Base-by-base conservation (phyloP, 768 basidiomycete genomes). In the Trametes punicea region DNA sequence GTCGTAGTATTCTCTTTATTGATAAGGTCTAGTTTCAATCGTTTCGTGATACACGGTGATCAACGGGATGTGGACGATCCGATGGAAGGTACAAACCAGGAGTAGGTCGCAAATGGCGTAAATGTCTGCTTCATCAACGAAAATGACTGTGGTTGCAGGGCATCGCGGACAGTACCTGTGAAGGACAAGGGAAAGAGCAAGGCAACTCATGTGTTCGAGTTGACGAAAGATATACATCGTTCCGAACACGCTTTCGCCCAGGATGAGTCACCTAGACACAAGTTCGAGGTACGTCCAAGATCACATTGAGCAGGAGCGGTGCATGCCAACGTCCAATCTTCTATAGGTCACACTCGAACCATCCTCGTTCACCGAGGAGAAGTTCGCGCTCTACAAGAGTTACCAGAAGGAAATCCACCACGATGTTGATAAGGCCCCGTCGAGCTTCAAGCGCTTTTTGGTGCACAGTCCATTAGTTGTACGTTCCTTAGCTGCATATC, bases 321-420 rank as follows among this genome's bases (percentile, higher is more conserved):
- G n/a, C 20, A 20, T 47, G 2, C 21, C 10, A 10, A 2, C 46
- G 6, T 31, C 52, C 29, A 33, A 40, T 18, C 27, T 51, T 34
- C 20, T 16, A 52, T 4, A 95, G 93, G 82, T 88, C 16, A 80
- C 74, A 2, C 71, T 97, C 6, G 92, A 93, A 64, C 85, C 83
- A 4, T 82, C 94, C 2, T 81, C 83, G 13, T 93, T 75, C 65
- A 88, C 86, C 0, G 65, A 77, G 2, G 93, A 98, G 73, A 96
- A 96, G 66, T 96, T 82, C 67, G 75, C 72, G 6, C 77, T 98
- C 16, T 98, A 79, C 65, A 69, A 80, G 65, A 77, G 78, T 56
- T 98, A 98, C 69, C 96, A 94, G 68, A 69, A 68, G 27, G 75
- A 83, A 6, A 83, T 97, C 21, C 96, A 98, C 67, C 73, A 82